These are phyloP conservation scores for Puccinia novopanici DNA, from an alignment of 1,284 basidiomycete species.

Conservation along the genomic window DNA sequence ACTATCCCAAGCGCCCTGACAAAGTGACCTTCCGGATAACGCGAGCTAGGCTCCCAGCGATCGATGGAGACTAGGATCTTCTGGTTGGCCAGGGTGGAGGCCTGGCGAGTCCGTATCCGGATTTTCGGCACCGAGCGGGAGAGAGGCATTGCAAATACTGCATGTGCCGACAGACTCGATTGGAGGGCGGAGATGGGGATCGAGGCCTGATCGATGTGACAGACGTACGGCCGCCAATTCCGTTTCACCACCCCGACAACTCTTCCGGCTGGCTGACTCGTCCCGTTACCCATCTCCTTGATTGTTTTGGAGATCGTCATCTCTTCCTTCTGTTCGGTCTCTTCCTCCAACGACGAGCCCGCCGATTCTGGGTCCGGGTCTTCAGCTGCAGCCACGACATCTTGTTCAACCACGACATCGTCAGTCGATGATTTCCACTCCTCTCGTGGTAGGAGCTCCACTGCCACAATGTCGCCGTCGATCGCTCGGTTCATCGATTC, in stretches of 20 bases:
- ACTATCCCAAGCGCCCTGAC: constrained; percentile 87
- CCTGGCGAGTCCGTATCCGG: constrained; percentile 89
- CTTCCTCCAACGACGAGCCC: constrained; percentile 32
- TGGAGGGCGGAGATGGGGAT: constrained; percentile 72
- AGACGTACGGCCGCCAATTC: constrained; percentile 69
- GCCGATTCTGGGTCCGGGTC: constrained; percentile 68
- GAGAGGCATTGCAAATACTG: constrained; percentile 91
- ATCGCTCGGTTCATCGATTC: constrained; percentile 95
- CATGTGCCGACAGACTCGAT: constrained; percentile 82
- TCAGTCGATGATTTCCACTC: constrained; percentile 93
- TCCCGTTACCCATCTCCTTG: not conserved
- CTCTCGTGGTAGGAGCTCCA: constrained; percentile 80
- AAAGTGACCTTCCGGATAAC: constrained; percentile 97
- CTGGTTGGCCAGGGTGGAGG: constrained; percentile 80
- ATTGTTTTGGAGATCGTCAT: constrained; percentile 60
- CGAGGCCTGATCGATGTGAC: constrained; percentile 88
- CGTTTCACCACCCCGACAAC: constrained; percentile 44
- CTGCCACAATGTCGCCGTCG: constrained; percentile 87
- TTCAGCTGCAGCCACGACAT: constrained; percentile 77
- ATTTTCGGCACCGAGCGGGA: constrained; percentile 90
- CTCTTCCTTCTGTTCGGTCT: constrained; percentile 51
- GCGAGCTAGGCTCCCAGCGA: constrained; percentile 79
- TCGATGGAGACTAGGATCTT: constrained; percentile 97
- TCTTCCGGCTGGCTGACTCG: constrained; percentile 44
- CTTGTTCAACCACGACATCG: constrained; percentile 76